Evolutionary conservation across 306 rosid genomes (phyloP).

Genomic region (Acacia confusa): DNA sequence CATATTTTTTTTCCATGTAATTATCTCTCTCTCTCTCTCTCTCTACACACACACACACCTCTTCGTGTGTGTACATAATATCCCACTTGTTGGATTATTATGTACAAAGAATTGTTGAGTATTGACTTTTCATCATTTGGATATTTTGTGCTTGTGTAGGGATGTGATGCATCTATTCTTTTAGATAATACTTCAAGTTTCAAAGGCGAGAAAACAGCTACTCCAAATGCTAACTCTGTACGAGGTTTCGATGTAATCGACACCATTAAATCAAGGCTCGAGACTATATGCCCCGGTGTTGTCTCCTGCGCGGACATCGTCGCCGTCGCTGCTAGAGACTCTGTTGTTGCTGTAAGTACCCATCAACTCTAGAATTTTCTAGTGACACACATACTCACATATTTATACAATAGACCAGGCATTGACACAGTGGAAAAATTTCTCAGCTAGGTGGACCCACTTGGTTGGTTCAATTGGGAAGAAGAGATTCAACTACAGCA

Average conservation of each 20-base stretch:
- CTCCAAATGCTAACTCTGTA: constrained; percentile 48
- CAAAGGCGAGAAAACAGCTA: constrained; percentile 63
- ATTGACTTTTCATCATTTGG: neutral
- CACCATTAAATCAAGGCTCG: constrained; percentile 51
- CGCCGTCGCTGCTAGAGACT: constrained; percentile 65
- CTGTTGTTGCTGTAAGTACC: constrained; percentile 51
- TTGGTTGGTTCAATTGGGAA: constrained; percentile 58
- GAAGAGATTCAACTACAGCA: constrained; percentile 78
- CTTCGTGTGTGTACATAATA: neutral
- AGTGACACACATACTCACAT: no score
- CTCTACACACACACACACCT: neutral
- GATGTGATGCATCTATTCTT: constrained; percentile 71
- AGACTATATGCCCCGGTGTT: constrained; percentile 46
- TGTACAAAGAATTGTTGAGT: neutral
- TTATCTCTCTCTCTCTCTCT: neutral
- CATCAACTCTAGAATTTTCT: no score
- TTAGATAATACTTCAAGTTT: constrained; percentile 65
- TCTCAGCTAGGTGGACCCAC: constrained; percentile 58
- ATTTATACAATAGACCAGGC: neutral
- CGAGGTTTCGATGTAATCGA: constrained; percentile 65
- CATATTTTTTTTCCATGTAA: neutral
- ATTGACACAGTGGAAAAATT: neutral
- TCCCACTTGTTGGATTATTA: neutral
- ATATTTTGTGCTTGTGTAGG: constrained; percentile 33
- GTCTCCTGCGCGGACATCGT: constrained; percentile 75